Percentiles rank a stretch among this genome's conserved stretches.
phyloP scores from a whole-genome alignment of 139 green algal species.

The Picochlorum costavermella region DNA sequence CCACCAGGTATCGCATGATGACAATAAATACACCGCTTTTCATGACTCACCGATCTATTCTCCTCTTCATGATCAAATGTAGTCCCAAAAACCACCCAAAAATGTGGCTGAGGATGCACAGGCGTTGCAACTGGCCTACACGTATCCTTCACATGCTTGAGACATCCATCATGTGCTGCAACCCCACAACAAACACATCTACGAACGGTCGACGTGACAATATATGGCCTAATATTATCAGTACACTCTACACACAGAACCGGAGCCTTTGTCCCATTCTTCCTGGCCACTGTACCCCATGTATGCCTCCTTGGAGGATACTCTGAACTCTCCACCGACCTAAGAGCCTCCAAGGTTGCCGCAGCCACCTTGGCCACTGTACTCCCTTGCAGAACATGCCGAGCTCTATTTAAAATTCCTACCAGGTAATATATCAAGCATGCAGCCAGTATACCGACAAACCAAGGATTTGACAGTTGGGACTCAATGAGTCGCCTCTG shows the following conservation, averaged over 20 bases:
- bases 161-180: constrained; percentile 48
- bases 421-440: constrained; percentile 2
- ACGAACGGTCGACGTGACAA: constrained; percentile 12
- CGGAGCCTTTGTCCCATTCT: constrained; percentile 6
- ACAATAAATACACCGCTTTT: constrained; percentile 47
- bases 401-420: background rate
- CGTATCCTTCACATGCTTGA: constrained; percentile 15
- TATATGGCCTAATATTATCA: constrained; percentile 6
- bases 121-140: constrained; percentile 23
- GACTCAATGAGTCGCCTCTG: too few species aligned
- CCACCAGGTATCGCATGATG: constrained; percentile 31
- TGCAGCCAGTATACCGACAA: constrained; percentile 8
- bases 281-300: background rate
- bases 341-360: background rate
- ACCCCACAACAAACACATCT: constrained; percentile 52
- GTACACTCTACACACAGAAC: constrained; percentile 36
- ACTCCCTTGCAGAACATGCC: constrained; percentile 6
- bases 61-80: background rate
- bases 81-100: constrained; percentile 17
- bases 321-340: background rate
- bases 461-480: background rate
- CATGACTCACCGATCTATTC: background rate
- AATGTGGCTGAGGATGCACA: constrained; percentile 20
- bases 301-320: background rate
- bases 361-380: constrained; percentile 2